Evolutionary conservation across 164 flowering plant genomes (phyloP).

Genomic region (Stephania yunnanensis): DNA sequence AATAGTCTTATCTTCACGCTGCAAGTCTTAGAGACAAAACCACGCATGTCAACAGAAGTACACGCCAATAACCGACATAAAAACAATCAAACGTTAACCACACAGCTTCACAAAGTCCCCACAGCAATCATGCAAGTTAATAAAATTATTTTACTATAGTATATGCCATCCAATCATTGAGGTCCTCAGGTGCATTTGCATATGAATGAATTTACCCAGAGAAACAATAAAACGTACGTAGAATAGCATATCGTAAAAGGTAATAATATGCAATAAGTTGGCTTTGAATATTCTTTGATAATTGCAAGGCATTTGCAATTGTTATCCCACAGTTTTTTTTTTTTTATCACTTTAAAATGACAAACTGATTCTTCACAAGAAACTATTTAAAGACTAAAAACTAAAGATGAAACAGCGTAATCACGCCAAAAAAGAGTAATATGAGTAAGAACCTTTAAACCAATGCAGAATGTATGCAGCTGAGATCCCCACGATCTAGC

Average conservation of each 20-base stretch:
- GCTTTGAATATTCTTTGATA: not conserved
- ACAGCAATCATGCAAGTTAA: not conserved
- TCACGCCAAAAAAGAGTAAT: not conserved
- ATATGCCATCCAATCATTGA: not conserved
- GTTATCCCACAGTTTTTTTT: not conserved
- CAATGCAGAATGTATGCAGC: constrained; percentile 85
- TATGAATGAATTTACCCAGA: not conserved
- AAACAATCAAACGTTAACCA: too few relatives aligned
- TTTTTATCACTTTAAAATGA: not conserved
- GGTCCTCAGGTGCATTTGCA: not conserved
- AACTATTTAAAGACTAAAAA: not conserved
- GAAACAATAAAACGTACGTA: not conserved
- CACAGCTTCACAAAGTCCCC: too few relatives aligned
- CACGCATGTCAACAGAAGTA: too few relatives aligned
- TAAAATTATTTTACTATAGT: not conserved
- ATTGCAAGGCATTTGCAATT: not conserved
- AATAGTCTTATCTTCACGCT: too few relatives aligned
- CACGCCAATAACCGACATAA: too few relatives aligned
- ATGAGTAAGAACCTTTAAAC: constrained; percentile 63
- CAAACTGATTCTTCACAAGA: not conserved
- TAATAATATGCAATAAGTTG: not conserved
- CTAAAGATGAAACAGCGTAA: not conserved
- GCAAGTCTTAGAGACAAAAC: too few relatives aligned
- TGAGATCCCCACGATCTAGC: constrained; percentile 89
- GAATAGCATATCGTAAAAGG: not conserved